These are phyloP conservation scores for Neurospora tetrasperma DNA, from an alignment of 495 filamentous ascomycete genomes.

Conservation along the genomic window DNA sequence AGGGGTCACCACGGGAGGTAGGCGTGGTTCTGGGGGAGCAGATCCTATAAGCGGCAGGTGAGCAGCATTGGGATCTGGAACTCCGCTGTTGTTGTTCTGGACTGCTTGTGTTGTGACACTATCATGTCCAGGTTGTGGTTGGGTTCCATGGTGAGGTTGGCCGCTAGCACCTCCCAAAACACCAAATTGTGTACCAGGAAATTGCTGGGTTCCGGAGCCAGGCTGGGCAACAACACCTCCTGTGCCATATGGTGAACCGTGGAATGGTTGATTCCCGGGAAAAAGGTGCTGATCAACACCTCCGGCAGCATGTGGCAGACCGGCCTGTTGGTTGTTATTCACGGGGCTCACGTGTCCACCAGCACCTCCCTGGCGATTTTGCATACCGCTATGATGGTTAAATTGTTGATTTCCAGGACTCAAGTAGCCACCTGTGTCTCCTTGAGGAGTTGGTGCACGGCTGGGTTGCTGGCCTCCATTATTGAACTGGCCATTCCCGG, in stretches of 20 bases:
- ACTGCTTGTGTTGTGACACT: background rate
- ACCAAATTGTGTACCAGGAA: background rate
- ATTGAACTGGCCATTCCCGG: background rate
- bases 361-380: background rate
- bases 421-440: background rate
- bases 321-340: background rate
- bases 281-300: background rate
- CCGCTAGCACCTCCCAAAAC: background rate
- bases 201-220: background rate
- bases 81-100: background rate
- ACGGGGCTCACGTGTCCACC: background rate
- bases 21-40: background rate
- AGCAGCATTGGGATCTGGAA: background rate
- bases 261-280: background rate
- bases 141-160: background rate
- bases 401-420: background rate
- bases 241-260: background rate
- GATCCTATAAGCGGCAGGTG: background rate
- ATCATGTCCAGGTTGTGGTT: background rate
- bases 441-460: background rate
- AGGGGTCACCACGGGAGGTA: background rate
- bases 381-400: background rate
- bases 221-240: background rate
- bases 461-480: background rate
- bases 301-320: background rate